These are phyloP conservation scores for Aspergillus candidus DNA, from an alignment of 2,329 filamentous ascomycete genomes.

Conservation along the genomic window DNA sequence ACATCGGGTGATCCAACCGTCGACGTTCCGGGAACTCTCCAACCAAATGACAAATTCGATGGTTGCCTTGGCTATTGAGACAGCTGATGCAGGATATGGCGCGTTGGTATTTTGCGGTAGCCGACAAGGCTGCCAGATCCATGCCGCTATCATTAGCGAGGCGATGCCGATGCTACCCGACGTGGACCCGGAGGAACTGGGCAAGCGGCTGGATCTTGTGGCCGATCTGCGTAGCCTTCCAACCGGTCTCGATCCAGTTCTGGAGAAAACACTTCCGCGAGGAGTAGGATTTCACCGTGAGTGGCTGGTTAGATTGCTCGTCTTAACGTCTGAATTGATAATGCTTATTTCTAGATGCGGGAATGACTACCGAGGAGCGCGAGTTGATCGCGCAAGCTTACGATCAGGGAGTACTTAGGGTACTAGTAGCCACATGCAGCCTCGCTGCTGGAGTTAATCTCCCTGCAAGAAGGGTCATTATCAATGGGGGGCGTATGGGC, in stretches of 20 bases:
- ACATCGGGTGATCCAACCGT: conserved; percentile 48
- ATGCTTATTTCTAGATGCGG: conserved; percentile 33
- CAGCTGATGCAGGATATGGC: conserved; percentile 61
- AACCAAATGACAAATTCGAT: conserved; percentile 65
- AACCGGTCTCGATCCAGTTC: conserved; percentile 59
- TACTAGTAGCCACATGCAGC: conserved; percentile 71
- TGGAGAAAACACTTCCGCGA: conserved; percentile 58
- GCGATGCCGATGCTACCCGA: conserved; percentile 53
- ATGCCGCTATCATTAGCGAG: conserved; percentile 62
- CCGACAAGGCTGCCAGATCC: conserved; percentile 59
- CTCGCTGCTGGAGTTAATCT: conserved; percentile 79
- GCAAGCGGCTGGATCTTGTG: conserved; percentile 58
- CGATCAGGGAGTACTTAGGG: conserved; percentile 60
- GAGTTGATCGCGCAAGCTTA: conserved; percentile 67
- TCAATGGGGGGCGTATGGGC: conserved; percentile 70
- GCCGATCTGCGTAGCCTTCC: conserved; percentile 60
- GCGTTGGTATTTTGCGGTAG: conserved; percentile 69
- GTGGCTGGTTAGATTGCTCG: conserved; percentile 20
- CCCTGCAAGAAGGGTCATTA: conserved; percentile 64
- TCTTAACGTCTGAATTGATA: background rate
- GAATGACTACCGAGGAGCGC: conserved; percentile 66
- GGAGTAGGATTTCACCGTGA: conserved; percentile 71
- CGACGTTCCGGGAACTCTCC: conserved; percentile 55
- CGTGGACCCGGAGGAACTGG: conserved; percentile 45
- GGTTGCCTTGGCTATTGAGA: conserved; percentile 63